These are phyloP conservation scores for Aspergillus aculeatus DNA, from an alignment of 2,329 filamentous ascomycete species.

Conservation along the genomic window DNA sequence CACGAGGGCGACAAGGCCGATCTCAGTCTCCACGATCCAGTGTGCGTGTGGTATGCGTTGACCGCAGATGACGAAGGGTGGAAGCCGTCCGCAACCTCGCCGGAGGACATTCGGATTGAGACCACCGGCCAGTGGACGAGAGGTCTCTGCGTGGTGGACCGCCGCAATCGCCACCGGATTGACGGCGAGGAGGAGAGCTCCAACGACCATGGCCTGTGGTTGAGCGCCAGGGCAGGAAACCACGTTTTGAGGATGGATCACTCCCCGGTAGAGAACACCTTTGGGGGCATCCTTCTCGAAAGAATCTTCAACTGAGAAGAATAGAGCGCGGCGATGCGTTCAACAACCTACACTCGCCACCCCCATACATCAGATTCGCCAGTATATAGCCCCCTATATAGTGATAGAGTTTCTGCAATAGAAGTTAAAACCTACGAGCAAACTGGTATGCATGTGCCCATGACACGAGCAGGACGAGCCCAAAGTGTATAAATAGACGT, in stretches of 20 bases:
- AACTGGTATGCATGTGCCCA: neutral
- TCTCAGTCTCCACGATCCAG: slow-evolving; percentile 71
- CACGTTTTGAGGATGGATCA: slow-evolving; percentile 70
- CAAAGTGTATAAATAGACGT: neutral
- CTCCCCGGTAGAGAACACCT: slow-evolving; percentile 66
- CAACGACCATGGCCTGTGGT: slow-evolving; percentile 74
- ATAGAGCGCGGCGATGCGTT: neutral
- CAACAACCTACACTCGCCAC: too few species aligned
- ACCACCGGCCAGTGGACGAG: slow-evolving; percentile 91
- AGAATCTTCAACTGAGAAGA: slow-evolving; percentile 53
- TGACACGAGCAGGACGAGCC: neutral
- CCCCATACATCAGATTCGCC: neutral
- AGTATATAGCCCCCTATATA: neutral
- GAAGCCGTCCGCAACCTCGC: slow-evolving; percentile 50
- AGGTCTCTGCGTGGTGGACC: slow-evolving; percentile 85
- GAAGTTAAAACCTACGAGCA: neutral
- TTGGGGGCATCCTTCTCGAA: slow-evolving; percentile 65
- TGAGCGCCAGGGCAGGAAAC: slow-evolving; percentile 73
- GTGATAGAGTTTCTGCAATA: neutral
- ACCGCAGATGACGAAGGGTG: slow-evolving; percentile 46
- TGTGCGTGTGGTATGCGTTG: slow-evolving; percentile 76
- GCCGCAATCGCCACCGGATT: slow-evolving; percentile 52
- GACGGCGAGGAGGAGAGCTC: slow-evolving; percentile 56
- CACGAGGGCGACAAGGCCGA: slow-evolving; percentile 50
- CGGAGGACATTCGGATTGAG: slow-evolving; percentile 85